Base-by-base conservation (phyloP, 345 rosid species). In the Hypericum perforatum region DNA sequence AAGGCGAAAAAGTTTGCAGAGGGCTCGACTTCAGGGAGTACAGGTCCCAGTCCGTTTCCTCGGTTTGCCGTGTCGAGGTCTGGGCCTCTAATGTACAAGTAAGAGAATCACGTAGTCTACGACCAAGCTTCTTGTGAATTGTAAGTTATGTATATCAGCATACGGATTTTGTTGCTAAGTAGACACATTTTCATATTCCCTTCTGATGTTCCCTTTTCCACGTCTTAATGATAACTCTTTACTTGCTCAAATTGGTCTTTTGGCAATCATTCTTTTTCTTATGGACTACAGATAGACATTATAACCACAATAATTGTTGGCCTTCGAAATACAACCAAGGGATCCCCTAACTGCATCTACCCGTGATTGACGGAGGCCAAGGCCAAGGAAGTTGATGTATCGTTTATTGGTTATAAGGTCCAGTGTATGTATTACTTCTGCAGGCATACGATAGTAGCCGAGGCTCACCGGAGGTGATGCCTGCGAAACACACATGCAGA, bases 31-130 rank as follows among this genome's bases (percentile, higher is more conserved):
- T 83, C 95, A 6, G 86, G 74, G 41, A 75, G 86, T 75, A 77
- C 70, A 29, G 95, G 95, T 68, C 97, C 87, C 47, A 84, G 94
- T 56, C 91, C 96, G 0, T 63, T 92, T 59, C 97, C 95, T 8
- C 74, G 94, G 74, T 94, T 89, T 74, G 94, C 97, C 0, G 95
- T 80, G 39, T 94, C 99, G 38, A 85, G 99, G 60, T 94, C 97
- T 8, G 95, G 99, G 45, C 99, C 99, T 12, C 74, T 94, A 54
- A 74, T 85, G 11, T 86, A 89, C 53, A 89, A 94, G 74, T 88
- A 83, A 22, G 73, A 45, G 63, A 46, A 49, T 29, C n/a, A 11
- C 15, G 10, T 7, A 16, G 47, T 6, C 32, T 51, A 62, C 37
- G 39, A 45, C 37, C 51, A 16, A 9, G 53, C 66, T 16, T 45